Evolutionary conservation across 179 eudicot species (phyloP).

Genomic region (Actinidia arguta): DNA sequence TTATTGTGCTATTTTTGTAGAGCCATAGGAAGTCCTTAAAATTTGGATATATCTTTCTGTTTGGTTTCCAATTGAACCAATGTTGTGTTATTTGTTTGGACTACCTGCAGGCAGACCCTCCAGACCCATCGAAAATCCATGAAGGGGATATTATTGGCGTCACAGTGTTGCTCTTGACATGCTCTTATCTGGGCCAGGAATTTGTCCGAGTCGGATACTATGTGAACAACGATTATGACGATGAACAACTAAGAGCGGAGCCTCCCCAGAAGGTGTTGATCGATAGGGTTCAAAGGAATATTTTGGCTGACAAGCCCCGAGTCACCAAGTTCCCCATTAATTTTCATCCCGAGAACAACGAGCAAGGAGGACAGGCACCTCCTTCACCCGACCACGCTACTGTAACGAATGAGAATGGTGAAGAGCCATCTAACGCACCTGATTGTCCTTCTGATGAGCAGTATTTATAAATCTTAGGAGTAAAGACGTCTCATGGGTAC

Average conservation of each 20-base stretch:
- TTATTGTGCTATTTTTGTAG: not conserved
- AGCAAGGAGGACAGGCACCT: slow-evolving; percentile 65
- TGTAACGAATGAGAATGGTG: no score
- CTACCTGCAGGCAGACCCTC: slow-evolving; percentile 82
- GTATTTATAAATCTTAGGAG: no score
- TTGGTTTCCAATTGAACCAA: not conserved
- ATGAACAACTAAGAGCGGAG: slow-evolving; percentile 85
- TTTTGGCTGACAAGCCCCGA: slow-evolving; percentile 88
- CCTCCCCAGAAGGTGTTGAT: slow-evolving; percentile 94
- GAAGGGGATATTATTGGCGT: slow-evolving; percentile 97
- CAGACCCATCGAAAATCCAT: slow-evolving; percentile 89
- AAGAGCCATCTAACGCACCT: no score
- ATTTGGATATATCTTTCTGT: not conserved
- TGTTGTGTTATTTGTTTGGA: slow-evolving; percentile 4
- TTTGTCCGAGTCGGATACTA: slow-evolving; percentile 95
- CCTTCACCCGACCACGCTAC: not conserved
- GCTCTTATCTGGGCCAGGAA: slow-evolving; percentile 96
- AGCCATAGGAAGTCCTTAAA: not conserved
- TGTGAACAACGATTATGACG: slow-evolving; percentile 92
- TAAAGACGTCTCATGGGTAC: no score
- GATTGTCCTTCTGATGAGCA: no score
- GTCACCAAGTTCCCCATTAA: slow-evolving; percentile 97
- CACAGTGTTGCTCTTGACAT: slow-evolving; percentile 85
- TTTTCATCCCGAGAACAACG: slow-evolving; percentile 82
- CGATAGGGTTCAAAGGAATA: slow-evolving; percentile 85